Evolutionary conservation across 2,329 filamentous ascomycete genomes (phyloP).

Genomic region (Arthrobotrys iridis): DNA sequence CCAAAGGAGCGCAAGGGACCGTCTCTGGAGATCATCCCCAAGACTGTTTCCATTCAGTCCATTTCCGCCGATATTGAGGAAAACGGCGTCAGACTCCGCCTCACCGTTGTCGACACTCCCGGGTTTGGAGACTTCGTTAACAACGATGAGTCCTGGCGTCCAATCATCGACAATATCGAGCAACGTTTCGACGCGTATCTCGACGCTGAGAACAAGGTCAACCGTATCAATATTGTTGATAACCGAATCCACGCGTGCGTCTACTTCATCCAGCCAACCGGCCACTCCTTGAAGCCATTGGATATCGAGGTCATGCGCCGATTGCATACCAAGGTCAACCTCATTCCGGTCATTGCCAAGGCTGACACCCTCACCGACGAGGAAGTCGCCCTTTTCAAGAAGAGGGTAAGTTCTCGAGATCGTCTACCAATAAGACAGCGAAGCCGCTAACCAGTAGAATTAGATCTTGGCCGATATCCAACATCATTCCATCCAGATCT

Average conservation of each 20-base stretch:
- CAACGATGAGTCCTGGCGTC: constrained; percentile 99
- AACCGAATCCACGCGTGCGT: constrained; percentile 99
- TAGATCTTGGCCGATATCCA: constrained; percentile 97
- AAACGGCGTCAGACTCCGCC: constrained; percentile 92
- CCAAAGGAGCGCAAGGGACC: constrained; percentile 98
- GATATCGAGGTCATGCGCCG: constrained; percentile 99
- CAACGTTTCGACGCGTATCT: constrained; percentile 98
- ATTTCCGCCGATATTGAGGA: constrained; percentile 98
- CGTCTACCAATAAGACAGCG: neutral
- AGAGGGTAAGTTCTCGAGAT: constrained; percentile 76
- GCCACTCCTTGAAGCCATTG: constrained; percentile 96
- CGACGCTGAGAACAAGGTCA: constrained; percentile 99
- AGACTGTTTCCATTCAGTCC: constrained; percentile 94
- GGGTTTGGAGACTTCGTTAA: constrained; percentile 99
- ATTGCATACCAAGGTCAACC: constrained; percentile 99
- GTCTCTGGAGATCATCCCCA: constrained; percentile 96
- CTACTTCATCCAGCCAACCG: constrained; percentile 99
- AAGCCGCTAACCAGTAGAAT: neutral
- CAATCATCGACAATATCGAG: constrained; percentile 99
- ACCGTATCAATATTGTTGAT: constrained; percentile 99
- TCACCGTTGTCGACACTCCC: constrained; percentile 97
- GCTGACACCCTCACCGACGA: constrained; percentile 97
- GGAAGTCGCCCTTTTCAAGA: constrained; percentile 93
- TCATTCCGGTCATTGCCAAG: constrained; percentile 99
- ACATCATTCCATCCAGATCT: constrained; percentile 97